Base-by-base conservation (phyloP, 768 basidiomycete species). In the Dacryopinax spathularia region DNA sequence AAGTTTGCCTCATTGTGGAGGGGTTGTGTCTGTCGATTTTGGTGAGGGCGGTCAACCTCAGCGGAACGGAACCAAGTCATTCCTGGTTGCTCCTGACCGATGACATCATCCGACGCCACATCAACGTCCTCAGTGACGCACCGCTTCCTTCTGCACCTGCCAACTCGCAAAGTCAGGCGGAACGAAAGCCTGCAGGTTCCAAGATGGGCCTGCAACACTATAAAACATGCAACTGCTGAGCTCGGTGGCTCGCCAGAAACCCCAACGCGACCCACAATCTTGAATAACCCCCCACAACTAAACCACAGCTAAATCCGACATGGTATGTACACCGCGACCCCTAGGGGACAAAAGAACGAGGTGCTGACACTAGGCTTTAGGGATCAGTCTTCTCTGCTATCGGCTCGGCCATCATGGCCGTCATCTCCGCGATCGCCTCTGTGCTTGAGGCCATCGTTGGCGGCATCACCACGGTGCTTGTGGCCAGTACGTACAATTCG, bases 361-460 rank as follows among this genome's bases (percentile, higher is more conserved):
- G 48, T 15, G 25, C 13, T 15, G 48, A 15, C 18, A 5, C 15
- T 18, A 3, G 25, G 13, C n/a, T 27, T 18, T 18, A 56, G 48
- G 48, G 48, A 56, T 10, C 13, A 22, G 25, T 56, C 3, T 56
- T 56, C 29, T 56, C 48, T 27, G 48, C 48, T 56, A 56, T 56
- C 29, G 48, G 48, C 25, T 3, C 5, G 9, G 48, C 48, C 48
- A 56, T 56, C 48, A 56, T 56, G 48, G 48, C 48, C 31, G 48
- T 56, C 48, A 56, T 56, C 48, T 25, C 48, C 48, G 48, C 48
- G 18, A 56, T 56, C 22, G 48, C 48, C 15, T 13, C 13, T 6
- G 25, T 56, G 13, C 48, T 56, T 29, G 48, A 56, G 62, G 64
- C 66, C 31, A 67, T 67, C 60, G 62, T 67, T 25, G 66, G 65